Conservation (phyloP, 2,329 filamentous ascomycete genomes). For the Aspergillus proliferans region DNA sequence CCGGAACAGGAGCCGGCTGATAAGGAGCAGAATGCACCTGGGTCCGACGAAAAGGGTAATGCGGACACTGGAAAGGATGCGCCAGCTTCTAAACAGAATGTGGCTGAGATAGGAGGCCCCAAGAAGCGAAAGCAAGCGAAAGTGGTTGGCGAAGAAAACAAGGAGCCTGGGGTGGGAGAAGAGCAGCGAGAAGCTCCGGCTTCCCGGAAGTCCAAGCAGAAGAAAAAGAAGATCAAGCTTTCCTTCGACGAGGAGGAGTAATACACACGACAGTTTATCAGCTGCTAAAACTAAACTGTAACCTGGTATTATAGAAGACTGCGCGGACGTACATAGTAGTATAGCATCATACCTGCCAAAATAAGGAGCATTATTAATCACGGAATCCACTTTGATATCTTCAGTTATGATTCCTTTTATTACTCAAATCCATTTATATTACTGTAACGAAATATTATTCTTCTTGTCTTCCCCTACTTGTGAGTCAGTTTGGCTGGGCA, state of each 20-base stretch:
- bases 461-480: not conserved
- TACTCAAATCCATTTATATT: not conserved
- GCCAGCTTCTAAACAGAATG: constrained; percentile 25
- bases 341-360: constrained; percentile 1
- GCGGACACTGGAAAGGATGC: constrained; percentile 10
- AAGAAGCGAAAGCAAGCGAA: constrained; percentile 39
- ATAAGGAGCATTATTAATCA: constrained; percentile 8
- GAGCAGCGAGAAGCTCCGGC: constrained; percentile 15
- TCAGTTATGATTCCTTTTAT: not conserved
- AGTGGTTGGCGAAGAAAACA: constrained; percentile 32
- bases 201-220: constrained; percentile 31
- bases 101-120: constrained; percentile 35
- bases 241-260: constrained; percentile 37
- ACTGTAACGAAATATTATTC: not conserved
- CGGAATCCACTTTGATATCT: not conserved
- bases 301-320: not conserved
- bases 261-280: not conserved
- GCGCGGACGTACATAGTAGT: not conserved
- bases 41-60: constrained; percentile 9
- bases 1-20: constrained; percentile 7
- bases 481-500: not conserved
- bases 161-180: constrained; percentile 15
- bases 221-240: constrained; percentile 42
- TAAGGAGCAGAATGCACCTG: constrained; percentile 5
- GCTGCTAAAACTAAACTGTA: not conserved